These are phyloP conservation scores for Chernovozyma aurita DNA, from an alignment of 1,139 yeast species.

Conservation along the genomic window DNA sequence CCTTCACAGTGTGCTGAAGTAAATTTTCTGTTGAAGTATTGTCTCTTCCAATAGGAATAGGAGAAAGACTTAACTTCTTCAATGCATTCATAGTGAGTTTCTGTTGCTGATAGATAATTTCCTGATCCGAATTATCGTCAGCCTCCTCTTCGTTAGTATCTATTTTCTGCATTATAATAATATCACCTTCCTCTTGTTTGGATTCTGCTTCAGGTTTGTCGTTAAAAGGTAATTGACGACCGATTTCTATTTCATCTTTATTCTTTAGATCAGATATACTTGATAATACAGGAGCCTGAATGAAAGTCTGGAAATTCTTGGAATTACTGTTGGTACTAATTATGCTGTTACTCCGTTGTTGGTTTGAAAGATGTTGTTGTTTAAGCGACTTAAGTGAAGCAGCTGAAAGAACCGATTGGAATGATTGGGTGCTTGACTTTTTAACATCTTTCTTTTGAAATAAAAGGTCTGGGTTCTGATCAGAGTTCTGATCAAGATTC, in stretches of 20 bases:
- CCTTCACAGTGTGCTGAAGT: slow-evolving; percentile 14
- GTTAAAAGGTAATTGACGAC: slow-evolving; percentile 41
- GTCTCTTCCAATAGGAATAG: slow-evolving; percentile 27
- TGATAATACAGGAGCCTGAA: slow-evolving; percentile 46
- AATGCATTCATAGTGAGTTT: slow-evolving; percentile 42
- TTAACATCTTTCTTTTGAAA: slow-evolving; percentile 54
- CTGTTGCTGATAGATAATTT: slow-evolving; percentile 38
- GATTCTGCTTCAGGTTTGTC: slow-evolving; percentile 11
- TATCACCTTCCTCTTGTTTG: not conserved
- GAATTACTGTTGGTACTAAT: slow-evolving; percentile 13
- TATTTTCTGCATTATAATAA: slow-evolving; percentile 1
- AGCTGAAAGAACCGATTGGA: slow-evolving; percentile 60
- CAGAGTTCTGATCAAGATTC: too few relatives aligned
- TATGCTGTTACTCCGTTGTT: slow-evolving; percentile 22
- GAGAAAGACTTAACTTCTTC: slow-evolving; percentile 42
- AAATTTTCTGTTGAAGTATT: not conserved
- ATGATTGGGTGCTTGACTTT: slow-evolving; percentile 53
- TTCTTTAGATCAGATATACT: slow-evolving; percentile 31
- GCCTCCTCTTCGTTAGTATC: slow-evolving; percentile 10
- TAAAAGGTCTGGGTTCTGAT: too few relatives aligned
- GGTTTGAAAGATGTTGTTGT: slow-evolving; percentile 20
- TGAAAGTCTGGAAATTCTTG: slow-evolving; percentile 44
- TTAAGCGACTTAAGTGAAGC: slow-evolving; percentile 51
- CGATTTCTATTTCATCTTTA: slow-evolving; percentile 32
- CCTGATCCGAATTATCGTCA: slow-evolving; percentile 28